Percentiles rank a stretch among this genome's conserved stretches.
Evolutionary conservation across 306 rosid genomes (phyloP).

Genomic region (Prinsepia uniflora): DNA sequence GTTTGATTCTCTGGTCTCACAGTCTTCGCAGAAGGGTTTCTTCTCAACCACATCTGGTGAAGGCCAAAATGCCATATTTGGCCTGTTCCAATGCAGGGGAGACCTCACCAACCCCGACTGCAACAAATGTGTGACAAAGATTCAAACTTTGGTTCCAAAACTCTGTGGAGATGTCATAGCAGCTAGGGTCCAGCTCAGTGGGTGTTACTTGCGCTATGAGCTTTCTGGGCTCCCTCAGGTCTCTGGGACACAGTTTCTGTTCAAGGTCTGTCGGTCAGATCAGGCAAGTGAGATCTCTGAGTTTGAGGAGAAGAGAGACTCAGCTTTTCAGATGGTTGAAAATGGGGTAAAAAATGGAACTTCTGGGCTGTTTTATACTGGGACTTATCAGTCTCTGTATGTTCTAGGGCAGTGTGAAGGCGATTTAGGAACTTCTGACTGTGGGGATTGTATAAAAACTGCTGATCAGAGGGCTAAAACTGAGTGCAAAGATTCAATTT

Average conservation of each 20-base stretch:
- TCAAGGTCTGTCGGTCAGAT: constrained; percentile 56
- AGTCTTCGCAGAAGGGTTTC: constrained; percentile 52
- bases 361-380: constrained; percentile 56
- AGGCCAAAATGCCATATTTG: constrained; percentile 39
- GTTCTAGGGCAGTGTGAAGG: constrained; percentile 92
- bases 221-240: constrained; percentile 57
- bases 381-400: constrained; percentile 59
- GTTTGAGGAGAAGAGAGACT: constrained; percentile 47
- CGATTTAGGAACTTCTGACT: constrained; percentile 33
- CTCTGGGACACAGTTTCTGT: constrained; percentile 47
- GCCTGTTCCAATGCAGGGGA: constrained; percentile 85
- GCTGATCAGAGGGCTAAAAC: constrained; percentile 49
- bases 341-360: constrained; percentile 55
- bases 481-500: constrained; percentile 54
- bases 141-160: constrained; percentile 33
- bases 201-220: constrained; percentile 74
- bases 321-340: constrained; percentile 64
- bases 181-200: constrained; percentile 73
- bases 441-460: constrained; percentile 49
- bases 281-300: constrained; percentile 47
- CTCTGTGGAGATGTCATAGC: constrained; percentile 61
- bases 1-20: constrained; percentile 36
- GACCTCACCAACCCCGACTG: constrained; percentile 65
- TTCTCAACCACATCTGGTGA: constrained; percentile 51
- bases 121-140: constrained; percentile 50